phyloP scores from a whole-genome alignment of 1,284 basidiomycete species.

The Microbotryum silenes-acaulis region DNA sequence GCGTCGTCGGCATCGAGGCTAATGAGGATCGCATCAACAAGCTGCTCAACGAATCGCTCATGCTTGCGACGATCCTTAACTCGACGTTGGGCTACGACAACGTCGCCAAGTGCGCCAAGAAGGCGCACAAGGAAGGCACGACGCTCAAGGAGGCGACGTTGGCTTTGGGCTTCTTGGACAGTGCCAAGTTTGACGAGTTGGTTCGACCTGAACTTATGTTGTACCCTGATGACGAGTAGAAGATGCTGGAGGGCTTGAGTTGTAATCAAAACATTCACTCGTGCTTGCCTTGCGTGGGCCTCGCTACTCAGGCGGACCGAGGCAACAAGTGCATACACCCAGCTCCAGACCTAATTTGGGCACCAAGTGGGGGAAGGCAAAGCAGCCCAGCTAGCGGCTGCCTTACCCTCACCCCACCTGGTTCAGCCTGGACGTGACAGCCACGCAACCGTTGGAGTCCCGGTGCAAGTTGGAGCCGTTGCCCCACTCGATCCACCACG shows the following conservation, averaged over 20 bases:
- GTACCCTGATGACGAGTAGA: slow-evolving; percentile 22
- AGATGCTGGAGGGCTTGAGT: not conserved
- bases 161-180: slow-evolving; percentile 70
- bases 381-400: no score
- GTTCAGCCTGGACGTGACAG: no score
- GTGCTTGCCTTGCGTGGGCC: no score
- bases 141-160: slow-evolving; percentile 94
- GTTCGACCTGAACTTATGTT: slow-evolving; percentile 74
- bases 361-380: no score
- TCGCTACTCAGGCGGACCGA: no score
- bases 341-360: no score
- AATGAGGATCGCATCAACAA: slow-evolving; percentile 88
- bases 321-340: no score
- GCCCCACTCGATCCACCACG: no score
- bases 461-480: no score
- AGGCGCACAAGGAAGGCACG: slow-evolving; percentile 95
- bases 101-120: slow-evolving; percentile 97
- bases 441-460: no score
- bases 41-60: slow-evolving; percentile 86
- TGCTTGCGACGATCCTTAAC: slow-evolving; percentile 94
- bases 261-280: no score
- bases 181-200: slow-evolving; percentile 90
- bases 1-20: slow-evolving; percentile 89
- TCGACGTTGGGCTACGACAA: slow-evolving; percentile 90
- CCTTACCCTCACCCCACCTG: no score